Evolutionary conservation across 2,329 filamentous ascomycete genomes (phyloP).

Genomic region (Fusarium circinatum): DNA sequence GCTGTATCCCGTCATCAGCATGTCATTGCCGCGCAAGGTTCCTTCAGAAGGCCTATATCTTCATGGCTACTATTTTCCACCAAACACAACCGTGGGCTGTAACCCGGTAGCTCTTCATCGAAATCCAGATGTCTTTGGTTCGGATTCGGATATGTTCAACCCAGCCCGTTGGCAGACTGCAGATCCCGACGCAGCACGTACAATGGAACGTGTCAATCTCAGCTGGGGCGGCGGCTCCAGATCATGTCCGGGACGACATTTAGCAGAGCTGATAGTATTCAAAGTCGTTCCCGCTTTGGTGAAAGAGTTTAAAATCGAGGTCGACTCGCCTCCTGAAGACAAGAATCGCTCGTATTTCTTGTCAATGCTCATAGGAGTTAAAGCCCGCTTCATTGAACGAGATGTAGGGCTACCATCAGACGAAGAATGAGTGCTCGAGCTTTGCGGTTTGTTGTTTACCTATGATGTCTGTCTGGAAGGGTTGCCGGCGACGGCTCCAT

Average conservation of each 20-base stretch:
- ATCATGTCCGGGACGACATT: slow-evolving; percentile 60
- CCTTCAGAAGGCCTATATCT: slow-evolving; percentile 51
- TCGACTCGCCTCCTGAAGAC: slow-evolving; percentile 51
- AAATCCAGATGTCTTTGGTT: slow-evolving; percentile 60
- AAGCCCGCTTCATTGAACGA: slow-evolving; percentile 50
- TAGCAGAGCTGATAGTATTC: slow-evolving; percentile 61
- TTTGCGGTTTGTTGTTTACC: background rate
- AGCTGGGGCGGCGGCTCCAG: slow-evolving; percentile 63
- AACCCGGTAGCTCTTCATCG: slow-evolving; percentile 62
- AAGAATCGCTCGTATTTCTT: slow-evolving; percentile 61
- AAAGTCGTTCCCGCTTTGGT: slow-evolving; percentile 57
- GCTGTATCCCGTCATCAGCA: slow-evolving; percentile 61
- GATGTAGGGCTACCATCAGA: background rate
- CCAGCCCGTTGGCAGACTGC: slow-evolving; percentile 60
- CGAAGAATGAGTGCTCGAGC: fast-evolving
- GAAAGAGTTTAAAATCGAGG: slow-evolving; percentile 56
- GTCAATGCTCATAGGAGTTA: slow-evolving; percentile 62
- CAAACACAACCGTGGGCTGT: slow-evolving; percentile 61
- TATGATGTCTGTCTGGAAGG: background rate
- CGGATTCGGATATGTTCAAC: slow-evolving; percentile 54
- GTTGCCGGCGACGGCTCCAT: background rate
- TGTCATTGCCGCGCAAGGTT: slow-evolving; percentile 61
- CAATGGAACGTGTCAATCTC: slow-evolving; percentile 61
- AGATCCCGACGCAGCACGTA: slow-evolving; percentile 40
- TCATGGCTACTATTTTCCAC: slow-evolving; percentile 54